Base-by-base conservation (phyloP, 2,329 filamentous ascomycete species). In the Fusarium falciforme region DNA sequence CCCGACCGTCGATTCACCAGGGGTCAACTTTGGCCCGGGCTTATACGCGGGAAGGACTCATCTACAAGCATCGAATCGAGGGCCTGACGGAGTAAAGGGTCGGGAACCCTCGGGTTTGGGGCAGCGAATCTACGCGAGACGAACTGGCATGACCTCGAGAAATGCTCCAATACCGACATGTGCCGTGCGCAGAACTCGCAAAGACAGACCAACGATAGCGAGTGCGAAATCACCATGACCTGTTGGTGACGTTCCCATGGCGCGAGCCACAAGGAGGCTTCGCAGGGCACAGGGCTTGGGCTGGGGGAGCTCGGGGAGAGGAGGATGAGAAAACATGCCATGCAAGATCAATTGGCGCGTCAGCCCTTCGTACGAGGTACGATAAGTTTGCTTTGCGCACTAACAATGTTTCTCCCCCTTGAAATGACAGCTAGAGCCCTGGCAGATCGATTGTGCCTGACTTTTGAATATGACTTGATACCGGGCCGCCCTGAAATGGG, bases 161-260 rank as follows among this genome's bases (percentile, higher is more conserved):
- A 47, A 33, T 20, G 31, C 31, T 25, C 25, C 29, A 63, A 55
- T 42, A 42, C 29, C 35, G 9, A 64, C 33, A n/a, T 17, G 25
- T 17, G n/a, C 33, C 40, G 54, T 40, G 42, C 55, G 31, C 22
- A 64, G 36, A 40, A 47, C 49, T 61, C 44, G 27, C n/a, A 54
- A 33, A 40, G 35, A 40, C 42, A 60, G 42, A 44, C 58, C 65
- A 72, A 74, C 67, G 54, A 62, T 64, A 55, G 52, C 47, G 77
- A 65, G 57, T 33, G 52, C 31, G 35, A 70, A 69, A 61, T 58
- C 57, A 60, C 47, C 57, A 78, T 78, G 73, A 73, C 67, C 74
- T 73, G 76, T 74, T 76, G 70, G 67, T 78, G 76, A 78, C 76
- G 76, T 67, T 72, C 68, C 64, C 16, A 71, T 78, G 76, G 68